A percentile compares a stretch with the other conserved stretches of the same genome.
Evolutionary conservation across 169 alveolate genomes (phyloP).

Genomic region (Eimeria zaria): DNA sequence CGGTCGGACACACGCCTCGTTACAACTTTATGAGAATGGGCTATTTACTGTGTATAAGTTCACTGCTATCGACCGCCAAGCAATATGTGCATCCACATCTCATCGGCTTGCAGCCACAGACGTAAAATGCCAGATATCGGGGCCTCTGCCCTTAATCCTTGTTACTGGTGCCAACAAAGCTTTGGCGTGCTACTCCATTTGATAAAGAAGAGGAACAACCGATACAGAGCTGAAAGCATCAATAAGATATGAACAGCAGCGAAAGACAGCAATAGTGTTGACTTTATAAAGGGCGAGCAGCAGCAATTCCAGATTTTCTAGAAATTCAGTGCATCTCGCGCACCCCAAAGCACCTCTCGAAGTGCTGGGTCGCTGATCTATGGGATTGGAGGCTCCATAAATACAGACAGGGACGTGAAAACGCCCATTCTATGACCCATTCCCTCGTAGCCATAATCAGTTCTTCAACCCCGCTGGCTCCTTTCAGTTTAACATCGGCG

Average conservation of each 20-base stretch:
- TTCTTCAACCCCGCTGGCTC: background rate
- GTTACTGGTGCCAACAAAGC: background rate
- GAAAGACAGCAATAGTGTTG: background rate
- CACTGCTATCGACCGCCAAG: background rate
- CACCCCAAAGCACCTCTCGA: background rate
- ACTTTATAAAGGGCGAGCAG: background rate
- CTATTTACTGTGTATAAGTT: background rate
- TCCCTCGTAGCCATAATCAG: background rate
- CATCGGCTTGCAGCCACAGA: background rate
- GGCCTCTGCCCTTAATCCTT: background rate
- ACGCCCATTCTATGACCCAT: background rate
- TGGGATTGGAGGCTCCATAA: background rate
- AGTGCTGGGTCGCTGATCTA: background rate
- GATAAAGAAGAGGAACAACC: no score
- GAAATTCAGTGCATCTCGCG: background rate
- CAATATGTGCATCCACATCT: background rate
- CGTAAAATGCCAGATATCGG: background rate
- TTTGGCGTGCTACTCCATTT: background rate
- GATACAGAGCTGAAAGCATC: background rate
- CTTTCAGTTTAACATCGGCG: background rate
- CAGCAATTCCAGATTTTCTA: background rate
- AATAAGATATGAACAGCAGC: background rate
- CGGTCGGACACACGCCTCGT: background rate
- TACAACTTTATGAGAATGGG: background rate
- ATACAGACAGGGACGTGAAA: background rate